Percentiles rank a stretch among this genome's conserved stretches.
Conservation (phyloP, 2,329 filamentous ascomycete genomes). For the Lojkania enalia region DNA sequence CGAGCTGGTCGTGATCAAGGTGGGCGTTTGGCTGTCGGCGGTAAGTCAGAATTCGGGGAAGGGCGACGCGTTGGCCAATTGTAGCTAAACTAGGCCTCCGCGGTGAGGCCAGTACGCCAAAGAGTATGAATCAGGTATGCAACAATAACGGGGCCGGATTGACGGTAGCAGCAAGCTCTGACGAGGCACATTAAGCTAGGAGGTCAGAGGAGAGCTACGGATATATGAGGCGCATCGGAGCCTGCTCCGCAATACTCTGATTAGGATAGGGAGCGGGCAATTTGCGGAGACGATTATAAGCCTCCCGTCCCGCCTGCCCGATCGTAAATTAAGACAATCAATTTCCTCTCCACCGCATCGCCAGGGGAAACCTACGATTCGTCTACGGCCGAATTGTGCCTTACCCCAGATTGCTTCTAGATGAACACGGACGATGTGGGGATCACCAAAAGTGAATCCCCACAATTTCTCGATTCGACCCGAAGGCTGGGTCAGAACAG, state of each 20-base stretch:
- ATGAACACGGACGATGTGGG: background rate
- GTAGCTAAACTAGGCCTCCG: too few species aligned
- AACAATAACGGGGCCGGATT: background rate
- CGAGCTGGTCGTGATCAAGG: too few species aligned
- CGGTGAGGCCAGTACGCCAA: too few species aligned
- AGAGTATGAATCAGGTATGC: too few species aligned
- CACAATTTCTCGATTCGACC: background rate
- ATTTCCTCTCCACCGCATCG: slow-evolving; percentile 7
- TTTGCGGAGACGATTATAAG: slow-evolving; percentile 11
- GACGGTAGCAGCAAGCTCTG: slow-evolving; percentile 2
- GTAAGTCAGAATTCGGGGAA: too few species aligned
- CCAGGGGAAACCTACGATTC: slow-evolving; percentile 1
- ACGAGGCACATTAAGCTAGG: background rate
- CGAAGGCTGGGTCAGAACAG: background rate
- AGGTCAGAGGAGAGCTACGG: slow-evolving; percentile 5
- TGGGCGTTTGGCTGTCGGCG: too few species aligned
- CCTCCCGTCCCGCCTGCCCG: slow-evolving; percentile 12
- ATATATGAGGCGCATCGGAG: slow-evolving; percentile 18
- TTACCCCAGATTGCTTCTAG: slow-evolving; percentile 5
- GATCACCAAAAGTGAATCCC: background rate
- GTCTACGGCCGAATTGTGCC: background rate
- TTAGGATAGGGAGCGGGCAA: slow-evolving; percentile 15
- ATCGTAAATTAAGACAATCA: slow-evolving; percentile 16
- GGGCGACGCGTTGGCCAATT: too few species aligned
- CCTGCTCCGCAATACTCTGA: slow-evolving; percentile 9